Percentiles rank a stretch among this genome's conserved stretches.
These are phyloP conservation scores for Hemerocallis citrina DNA, from an alignment of 106 monocot species.

Conservation along the genomic window DNA sequence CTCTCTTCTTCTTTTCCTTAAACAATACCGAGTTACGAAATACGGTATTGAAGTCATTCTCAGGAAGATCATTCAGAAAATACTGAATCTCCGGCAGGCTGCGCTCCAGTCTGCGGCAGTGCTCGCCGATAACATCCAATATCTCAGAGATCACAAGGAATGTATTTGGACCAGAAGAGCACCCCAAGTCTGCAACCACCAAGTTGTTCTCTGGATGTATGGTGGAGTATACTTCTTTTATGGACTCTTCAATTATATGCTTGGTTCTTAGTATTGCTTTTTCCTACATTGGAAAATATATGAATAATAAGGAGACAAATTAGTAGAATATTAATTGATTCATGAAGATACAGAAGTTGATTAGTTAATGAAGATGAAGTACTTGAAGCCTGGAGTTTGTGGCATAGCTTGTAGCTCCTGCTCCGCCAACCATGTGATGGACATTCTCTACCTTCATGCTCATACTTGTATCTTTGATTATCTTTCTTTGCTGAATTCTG, in stretches of 20 bases:
- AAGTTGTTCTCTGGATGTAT: constrained; percentile 15
- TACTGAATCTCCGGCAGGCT: constrained; percentile 17
- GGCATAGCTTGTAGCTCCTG: too few species aligned
- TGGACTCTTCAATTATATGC: constrained; percentile 20
- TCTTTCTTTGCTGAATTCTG: too few species aligned
- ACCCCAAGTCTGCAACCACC: constrained; percentile 43
- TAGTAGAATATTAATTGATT: too few species aligned
- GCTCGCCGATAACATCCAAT: constrained; percentile 6
- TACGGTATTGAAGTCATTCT: constrained; percentile 37
- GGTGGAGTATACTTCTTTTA: constrained; percentile 8
- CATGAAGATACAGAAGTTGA: too few species aligned
- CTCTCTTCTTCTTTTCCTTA: not conserved
- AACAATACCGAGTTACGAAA: constrained; percentile 3
- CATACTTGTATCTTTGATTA: too few species aligned
- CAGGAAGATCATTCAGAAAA: constrained; percentile 37
- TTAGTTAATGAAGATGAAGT: too few species aligned
- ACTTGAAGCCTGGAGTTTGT: too few species aligned
- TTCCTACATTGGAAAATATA: too few species aligned
- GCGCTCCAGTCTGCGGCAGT: not conserved
- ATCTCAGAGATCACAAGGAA: constrained; percentile 21
- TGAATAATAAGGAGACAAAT: too few species aligned
- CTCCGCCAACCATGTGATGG: too few species aligned
- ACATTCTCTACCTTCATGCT: too few species aligned
- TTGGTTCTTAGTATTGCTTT: constrained; percentile 22
- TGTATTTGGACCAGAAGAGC: constrained; percentile 56